Percentiles rank a stretch among this genome's conserved stretches.
These are phyloP conservation scores for Trichoderma asperelloides DNA, from an alignment of 495 filamentous ascomycete genomes.

Conservation along the genomic window DNA sequence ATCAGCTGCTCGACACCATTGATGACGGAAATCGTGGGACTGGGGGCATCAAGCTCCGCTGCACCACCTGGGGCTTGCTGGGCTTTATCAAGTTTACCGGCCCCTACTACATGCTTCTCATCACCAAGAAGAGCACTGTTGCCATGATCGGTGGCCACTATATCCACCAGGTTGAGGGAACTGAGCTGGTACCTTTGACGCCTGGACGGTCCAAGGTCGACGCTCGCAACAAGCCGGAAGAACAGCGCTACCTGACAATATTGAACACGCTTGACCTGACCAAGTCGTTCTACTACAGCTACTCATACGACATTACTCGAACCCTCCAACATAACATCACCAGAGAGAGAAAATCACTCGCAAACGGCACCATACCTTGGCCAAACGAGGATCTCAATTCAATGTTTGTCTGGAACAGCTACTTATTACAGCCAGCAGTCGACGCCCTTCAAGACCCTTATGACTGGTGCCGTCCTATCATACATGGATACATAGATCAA, in stretches of 20 bases:
- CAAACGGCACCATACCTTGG: constrained; percentile 49
- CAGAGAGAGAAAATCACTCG: constrained; percentile 60
- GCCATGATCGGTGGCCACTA: constrained; percentile 96
- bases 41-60: constrained; percentile 84
- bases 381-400: constrained; percentile 65
- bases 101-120: constrained; percentile 93
- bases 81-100: constrained; percentile 95
- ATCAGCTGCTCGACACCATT: constrained; percentile 81
- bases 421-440: constrained; percentile 73
- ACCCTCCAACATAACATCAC: constrained; percentile 91
- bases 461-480: constrained; percentile 94
- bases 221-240: constrained; percentile 64
- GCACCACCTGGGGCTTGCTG: constrained; percentile 85
- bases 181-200: constrained; percentile 81
- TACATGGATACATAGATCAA: constrained; percentile 95
- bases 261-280: constrained; percentile 84
- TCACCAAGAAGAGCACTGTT: constrained; percentile 91
- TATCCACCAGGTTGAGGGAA: constrained; percentile 91
- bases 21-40: constrained; percentile 90
- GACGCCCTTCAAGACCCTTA: constrained; percentile 64
- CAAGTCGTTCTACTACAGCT: constrained; percentile 94
- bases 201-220: constrained; percentile 64
- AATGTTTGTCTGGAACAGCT: constrained; percentile 98
- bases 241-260: constrained; percentile 80
- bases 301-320: constrained; percentile 91